A percentile compares a stretch with the other conserved stretches of the same genome.
Conservation (phyloP, 768 basidiomycete species). For the Agaricus blazei region DNA sequence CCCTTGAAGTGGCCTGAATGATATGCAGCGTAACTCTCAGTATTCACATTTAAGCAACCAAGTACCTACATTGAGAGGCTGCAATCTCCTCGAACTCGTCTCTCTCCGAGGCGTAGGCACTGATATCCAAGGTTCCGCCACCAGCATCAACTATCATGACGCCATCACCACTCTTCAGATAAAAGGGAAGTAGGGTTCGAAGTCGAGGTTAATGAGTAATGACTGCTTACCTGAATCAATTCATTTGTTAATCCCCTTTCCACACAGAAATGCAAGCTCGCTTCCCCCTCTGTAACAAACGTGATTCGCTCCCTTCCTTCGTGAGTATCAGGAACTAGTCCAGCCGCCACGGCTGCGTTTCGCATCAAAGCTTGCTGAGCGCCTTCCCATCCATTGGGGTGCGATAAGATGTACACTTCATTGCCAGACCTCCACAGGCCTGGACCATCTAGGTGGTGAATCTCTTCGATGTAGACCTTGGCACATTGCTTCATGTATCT, state of each 20-base stretch:
- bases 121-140: conserved; percentile 57
- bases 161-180: conserved; percentile 33
- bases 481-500: conserved; percentile 33
- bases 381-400: conserved; percentile 55
- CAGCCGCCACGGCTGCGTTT: conserved; percentile 37
- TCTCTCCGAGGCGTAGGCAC: conserved; percentile 36
- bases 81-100: conserved; percentile 36
- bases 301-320: conserved; percentile 32
- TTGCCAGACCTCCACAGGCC: conserved; percentile 18
- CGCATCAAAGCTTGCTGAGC: conserved; percentile 46
- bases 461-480: conserved; percentile 30
- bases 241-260: conserved; percentile 11
- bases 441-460: conserved; percentile 29
- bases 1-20: conserved; percentile 36
- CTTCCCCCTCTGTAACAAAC: conserved; percentile 53
- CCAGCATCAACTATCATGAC: conserved; percentile 57
- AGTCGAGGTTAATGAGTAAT: not conserved
- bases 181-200: not conserved
- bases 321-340: conserved; percentile 31
- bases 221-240: conserved; percentile 4
- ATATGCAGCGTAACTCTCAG: not conserved
- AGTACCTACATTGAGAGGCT: conserved; percentile 26
- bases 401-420: conserved; percentile 37
- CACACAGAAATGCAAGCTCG: conserved; percentile 46
- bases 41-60: not conserved